Percentiles rank a stretch among this genome's conserved stretches.
phyloP scores from a whole-genome alignment of 768 basidiomycete species.

The Filobasidium wieringae region DNA sequence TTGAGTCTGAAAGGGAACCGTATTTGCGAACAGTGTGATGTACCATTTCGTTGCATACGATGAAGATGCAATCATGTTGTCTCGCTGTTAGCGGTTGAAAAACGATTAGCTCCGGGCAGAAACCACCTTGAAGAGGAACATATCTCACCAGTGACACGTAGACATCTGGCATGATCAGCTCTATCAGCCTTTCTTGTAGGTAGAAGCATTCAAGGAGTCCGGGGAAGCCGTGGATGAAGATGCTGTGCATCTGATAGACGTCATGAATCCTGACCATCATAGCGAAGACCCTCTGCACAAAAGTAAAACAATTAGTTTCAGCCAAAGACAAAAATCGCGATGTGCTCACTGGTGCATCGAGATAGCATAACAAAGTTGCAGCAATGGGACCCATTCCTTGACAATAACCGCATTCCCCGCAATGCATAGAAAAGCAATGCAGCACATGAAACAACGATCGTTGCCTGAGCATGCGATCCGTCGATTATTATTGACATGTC shows the following conservation, averaged over 20 bases:
- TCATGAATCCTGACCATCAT: constrained; percentile 80
- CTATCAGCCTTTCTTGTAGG: constrained; percentile 78
- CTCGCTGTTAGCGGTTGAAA: constrained; percentile 42
- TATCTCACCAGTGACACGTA: constrained; percentile 59
- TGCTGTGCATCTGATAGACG: constrained; percentile 68
- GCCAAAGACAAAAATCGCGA: background rate
- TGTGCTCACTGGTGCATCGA: constrained; percentile 57
- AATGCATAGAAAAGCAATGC: constrained; percentile 79
- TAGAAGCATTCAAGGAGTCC: constrained; percentile 93
- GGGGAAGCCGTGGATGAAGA: constrained; percentile 90
- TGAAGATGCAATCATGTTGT: constrained; percentile 81
- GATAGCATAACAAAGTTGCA: constrained; percentile 84
- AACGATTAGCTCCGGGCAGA: background rate
- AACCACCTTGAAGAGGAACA: background rate
- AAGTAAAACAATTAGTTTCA: no score
- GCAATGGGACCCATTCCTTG: constrained; percentile 99
- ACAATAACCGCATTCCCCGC: constrained; percentile 79
- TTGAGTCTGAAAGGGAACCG: constrained; percentile 89
- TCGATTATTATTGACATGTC: no score
- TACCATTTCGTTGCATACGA: constrained; percentile 99
- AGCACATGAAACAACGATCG: constrained; percentile 88
- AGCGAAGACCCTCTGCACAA: constrained; percentile 55
- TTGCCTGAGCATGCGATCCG: constrained; percentile 48
- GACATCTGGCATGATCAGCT: constrained; percentile 79
- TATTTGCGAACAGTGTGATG: constrained; percentile 91